Evolutionary conservation across 164 flowering plant genomes (phyloP), one percentile per base, ranked within the genome.

Genomic region (Vitis rupestris): DNA sequence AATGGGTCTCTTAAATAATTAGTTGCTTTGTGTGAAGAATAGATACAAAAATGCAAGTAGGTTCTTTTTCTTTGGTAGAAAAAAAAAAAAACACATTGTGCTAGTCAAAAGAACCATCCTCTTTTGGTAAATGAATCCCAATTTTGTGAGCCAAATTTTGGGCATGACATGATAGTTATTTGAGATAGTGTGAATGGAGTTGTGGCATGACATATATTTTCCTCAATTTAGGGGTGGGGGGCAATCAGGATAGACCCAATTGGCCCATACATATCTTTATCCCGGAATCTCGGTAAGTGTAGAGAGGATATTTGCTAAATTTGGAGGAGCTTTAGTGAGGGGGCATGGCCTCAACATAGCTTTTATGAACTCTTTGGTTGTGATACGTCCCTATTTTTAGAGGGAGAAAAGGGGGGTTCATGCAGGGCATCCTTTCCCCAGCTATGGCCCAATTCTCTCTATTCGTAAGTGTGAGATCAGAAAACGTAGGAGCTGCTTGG

Each of bases 371-470:
- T 53, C 5, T 6, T 14, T 53, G 56, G 16, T 53, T 53, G n/a
- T 31, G 49, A 54, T 44, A 66, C 15, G 61, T 31, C 13, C 31
- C 10, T 37, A 15, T 37, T n/a, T 58, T 50, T 8, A 60, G 58
- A 10, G 27, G 48, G 23, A 62, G 31, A 44, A 23, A 23, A 13
- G 13, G 17, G 48, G 55, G 61, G 51, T 29, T 71, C 74, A 71
- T 54, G 74, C 74, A 19, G 10, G 51, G 44, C 59, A 50, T 50
- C 74, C 52, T 67, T 70, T 59, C 64, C 74, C 58, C 44, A 50
- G 16, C 59, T 59, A 51, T 65, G 59, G 64, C 74, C 74, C 53
- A 52, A 17, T 56, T 71, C 29, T 29, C 56, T 47, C 66, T 27
- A 53, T 53, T 10, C 5, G 10, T 53, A 4, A 1, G 7, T 13